Conservation (phyloP, 805 yeast species). For the Nakazawaea ambrosiae region DNA sequence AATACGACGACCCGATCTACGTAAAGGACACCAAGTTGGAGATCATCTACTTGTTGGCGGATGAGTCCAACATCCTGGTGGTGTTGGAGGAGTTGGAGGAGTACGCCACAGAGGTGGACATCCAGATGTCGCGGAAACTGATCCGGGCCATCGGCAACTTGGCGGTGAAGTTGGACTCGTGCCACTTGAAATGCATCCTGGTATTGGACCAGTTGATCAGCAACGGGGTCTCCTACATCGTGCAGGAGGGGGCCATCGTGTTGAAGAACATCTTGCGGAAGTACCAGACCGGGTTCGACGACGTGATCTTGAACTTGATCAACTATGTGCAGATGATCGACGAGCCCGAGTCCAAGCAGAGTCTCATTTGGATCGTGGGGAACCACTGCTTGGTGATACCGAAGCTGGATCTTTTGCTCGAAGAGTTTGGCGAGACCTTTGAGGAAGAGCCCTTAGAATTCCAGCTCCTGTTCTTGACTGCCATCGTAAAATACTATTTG, state of each 20-base stretch:
- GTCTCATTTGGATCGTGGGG: constrained; percentile 82
- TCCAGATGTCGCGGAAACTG: constrained; percentile 81
- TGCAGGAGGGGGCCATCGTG: constrained; percentile 75
- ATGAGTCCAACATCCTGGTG: constrained; percentile 46
- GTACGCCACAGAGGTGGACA: constrained; percentile 82
- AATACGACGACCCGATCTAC: constrained; percentile 79
- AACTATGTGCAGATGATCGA: constrained; percentile 44
- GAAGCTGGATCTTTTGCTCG: constrained; percentile 32
- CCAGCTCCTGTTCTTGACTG: constrained; percentile 66
- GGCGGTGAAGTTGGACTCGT: constrained; percentile 64
- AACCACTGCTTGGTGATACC: constrained; percentile 49
- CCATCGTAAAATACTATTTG: constrained; percentile 64
- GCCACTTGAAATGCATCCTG: constrained; percentile 59
- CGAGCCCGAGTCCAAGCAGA: constrained; percentile 73
- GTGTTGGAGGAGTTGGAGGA: constrained; percentile 75
- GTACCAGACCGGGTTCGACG: constrained; percentile 43
- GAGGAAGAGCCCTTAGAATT: constrained; percentile 65
- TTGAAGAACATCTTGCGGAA: constrained; percentile 69
- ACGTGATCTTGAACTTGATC: constrained; percentile 39
- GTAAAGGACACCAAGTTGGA: constrained; percentile 88
- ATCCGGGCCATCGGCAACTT: constrained; percentile 85
- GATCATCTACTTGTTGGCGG: constrained; percentile 73
- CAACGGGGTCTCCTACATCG: constrained; percentile 63
- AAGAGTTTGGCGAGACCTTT: constrained; percentile 38
- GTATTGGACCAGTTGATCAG: constrained; percentile 52